phyloP scores from a whole-genome alignment of 2,329 filamentous ascomycete species.

The Annulohypoxylon truncatum region DNA sequence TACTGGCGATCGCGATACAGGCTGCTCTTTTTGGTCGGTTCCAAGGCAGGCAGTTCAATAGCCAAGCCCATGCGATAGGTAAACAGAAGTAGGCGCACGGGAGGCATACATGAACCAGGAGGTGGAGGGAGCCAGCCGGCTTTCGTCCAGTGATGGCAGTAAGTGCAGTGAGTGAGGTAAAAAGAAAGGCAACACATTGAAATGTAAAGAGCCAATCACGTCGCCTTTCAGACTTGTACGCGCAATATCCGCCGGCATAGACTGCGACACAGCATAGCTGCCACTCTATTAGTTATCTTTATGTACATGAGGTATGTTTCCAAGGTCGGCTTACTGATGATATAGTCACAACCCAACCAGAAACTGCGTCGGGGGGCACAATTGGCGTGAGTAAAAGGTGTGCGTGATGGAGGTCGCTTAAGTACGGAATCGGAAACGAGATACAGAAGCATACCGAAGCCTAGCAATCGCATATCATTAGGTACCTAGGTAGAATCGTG shows the following conservation, averaged over 20 bases:
- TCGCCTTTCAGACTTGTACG: neutral
- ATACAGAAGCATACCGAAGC: neutral
- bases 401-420: neutral
- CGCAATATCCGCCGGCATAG: neutral
- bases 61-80: slow-evolving; percentile 1
- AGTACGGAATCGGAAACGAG: neutral
- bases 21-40: slow-evolving; percentile 24
- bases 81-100: neutral
- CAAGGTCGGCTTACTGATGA: neutral
- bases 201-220: neutral
- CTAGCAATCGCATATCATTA: neutral
- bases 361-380: neutral
- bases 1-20: slow-evolving; percentile 14
- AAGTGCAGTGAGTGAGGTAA: neutral
- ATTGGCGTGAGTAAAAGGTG: neutral
- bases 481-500: no score
- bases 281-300: neutral
- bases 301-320: neutral
- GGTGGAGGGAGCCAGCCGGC: neutral
- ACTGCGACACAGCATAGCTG: neutral
- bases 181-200: neutral
- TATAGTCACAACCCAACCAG: neutral
- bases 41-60: slow-evolving; percentile 16
- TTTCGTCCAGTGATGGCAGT: neutral
- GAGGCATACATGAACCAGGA: neutral